Evolutionary conservation across 306 rosid species (phyloP).

Genomic region (Ochetophila trinervis): DNA sequence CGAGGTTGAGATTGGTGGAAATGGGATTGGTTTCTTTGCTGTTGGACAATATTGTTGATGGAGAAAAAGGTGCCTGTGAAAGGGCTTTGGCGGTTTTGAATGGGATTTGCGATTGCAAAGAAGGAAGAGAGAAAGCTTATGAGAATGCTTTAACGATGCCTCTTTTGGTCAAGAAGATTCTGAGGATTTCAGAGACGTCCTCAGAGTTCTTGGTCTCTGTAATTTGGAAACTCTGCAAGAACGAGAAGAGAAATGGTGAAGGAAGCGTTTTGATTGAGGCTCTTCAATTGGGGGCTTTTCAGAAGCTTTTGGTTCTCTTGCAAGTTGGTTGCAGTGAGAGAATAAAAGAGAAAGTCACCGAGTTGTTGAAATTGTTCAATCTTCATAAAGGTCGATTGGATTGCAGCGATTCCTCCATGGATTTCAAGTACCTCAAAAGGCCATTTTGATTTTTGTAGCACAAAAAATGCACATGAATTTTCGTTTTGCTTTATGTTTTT

Average conservation of each 20-base stretch:
- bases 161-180: slow-evolving; percentile 67
- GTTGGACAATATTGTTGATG: slow-evolving; percentile 60
- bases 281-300: slow-evolving; percentile 63
- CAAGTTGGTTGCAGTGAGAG: slow-evolving; percentile 70
- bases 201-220: slow-evolving; percentile 55
- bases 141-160: slow-evolving; percentile 69
- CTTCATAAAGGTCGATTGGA: slow-evolving; percentile 44
- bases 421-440: slow-evolving; percentile 63
- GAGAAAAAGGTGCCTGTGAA: slow-evolving; percentile 57
- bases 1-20: slow-evolving; percentile 44
- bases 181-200: slow-evolving; percentile 59
- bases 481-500: slow-evolving; percentile 13
- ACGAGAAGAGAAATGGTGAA: slow-evolving; percentile 23
- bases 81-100: slow-evolving; percentile 65
- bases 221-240: slow-evolving; percentile 63
- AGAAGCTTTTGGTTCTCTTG: slow-evolving; percentile 74
- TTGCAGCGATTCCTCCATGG: slow-evolving; percentile 65
- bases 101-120: slow-evolving; percentile 42
- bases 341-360: slow-evolving; percentile 62
- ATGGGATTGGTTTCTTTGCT: slow-evolving; percentile 60
- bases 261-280: slow-evolving; percentile 53
- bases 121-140: slow-evolving; percentile 53
- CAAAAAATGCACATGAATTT: too few relatives aligned
- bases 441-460: slow-evolving; percentile 38
- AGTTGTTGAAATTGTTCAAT: slow-evolving; percentile 70